These are phyloP conservation scores for Gamsiella multidivaricata DNA, from an alignment of 192 early-diverging fungal species.

Conservation along the genomic window DNA sequence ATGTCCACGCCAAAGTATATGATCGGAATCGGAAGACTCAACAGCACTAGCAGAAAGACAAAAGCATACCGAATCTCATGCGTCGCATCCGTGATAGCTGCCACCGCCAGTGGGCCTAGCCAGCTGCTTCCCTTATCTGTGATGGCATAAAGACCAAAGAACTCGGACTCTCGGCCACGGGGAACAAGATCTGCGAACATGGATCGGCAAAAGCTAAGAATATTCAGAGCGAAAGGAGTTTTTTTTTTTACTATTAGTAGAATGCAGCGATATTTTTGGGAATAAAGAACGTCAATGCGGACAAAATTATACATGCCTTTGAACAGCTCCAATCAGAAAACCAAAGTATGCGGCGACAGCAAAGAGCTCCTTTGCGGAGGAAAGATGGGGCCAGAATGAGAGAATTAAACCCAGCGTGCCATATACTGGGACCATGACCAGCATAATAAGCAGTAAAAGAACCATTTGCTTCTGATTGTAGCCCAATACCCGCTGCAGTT, in stretches of 20 bases:
- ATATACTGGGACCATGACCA: constrained; percentile 56
- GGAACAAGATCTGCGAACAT: constrained; percentile 71
- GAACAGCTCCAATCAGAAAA: constrained; percentile 53
- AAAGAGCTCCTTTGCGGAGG: constrained; percentile 47
- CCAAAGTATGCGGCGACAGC: constrained; percentile 54
- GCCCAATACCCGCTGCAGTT: constrained; percentile 51
- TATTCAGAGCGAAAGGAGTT: neutral
- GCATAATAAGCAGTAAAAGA: constrained; percentile 48
- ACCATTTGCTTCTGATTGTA: constrained; percentile 55
- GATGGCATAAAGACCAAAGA: constrained; percentile 72
- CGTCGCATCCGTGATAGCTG: constrained; percentile 62
- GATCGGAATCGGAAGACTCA: constrained; percentile 61
- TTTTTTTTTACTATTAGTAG: no score
- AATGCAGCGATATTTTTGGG: no score
- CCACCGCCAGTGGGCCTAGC: constrained; percentile 74
- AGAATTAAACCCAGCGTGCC: constrained; percentile 52
- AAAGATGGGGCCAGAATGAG: constrained; percentile 42
- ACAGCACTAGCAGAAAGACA: constrained; percentile 57
- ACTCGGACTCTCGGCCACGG: constrained; percentile 69
- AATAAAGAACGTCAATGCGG: neutral
- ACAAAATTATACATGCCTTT: constrained; percentile 38
- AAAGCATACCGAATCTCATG: constrained; percentile 64
- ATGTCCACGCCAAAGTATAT: constrained; percentile 61
- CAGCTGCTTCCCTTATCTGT: constrained; percentile 75
- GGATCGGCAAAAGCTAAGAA: constrained; percentile 60